phyloP scores from a whole-genome alignment of 2,329 filamentous ascomycete genomes.

The Colletotrichum sublineola region DNA sequence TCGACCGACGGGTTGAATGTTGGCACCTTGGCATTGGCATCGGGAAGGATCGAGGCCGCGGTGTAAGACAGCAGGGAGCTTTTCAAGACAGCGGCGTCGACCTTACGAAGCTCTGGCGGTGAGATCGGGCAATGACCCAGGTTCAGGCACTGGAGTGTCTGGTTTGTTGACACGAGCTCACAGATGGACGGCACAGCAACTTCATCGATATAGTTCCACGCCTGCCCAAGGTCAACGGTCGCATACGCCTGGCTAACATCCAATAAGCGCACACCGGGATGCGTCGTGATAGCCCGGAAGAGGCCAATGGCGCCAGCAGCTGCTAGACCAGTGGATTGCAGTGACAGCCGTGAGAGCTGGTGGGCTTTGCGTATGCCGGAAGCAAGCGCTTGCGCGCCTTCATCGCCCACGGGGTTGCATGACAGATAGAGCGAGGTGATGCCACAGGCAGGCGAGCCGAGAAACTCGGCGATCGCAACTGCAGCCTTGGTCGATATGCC shows the following conservation, averaged over 20 bases:
- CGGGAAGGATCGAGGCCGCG: constrained; percentile 54
- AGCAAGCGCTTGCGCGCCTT: constrained; percentile 50
- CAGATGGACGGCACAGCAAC: constrained; percentile 50
- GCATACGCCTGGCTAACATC: constrained; percentile 62
- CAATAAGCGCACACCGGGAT: constrained; percentile 54
- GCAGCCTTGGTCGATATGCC: constrained; percentile 51
- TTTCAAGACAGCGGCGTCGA: constrained; percentile 49
- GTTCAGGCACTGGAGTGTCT: constrained; percentile 57
- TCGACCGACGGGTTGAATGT: constrained; percentile 49
- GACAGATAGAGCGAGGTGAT: constrained; percentile 55
- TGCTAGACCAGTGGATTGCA: constrained; percentile 60
- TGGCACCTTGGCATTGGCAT: constrained; percentile 42
- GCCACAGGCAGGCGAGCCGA: constrained; percentile 50
- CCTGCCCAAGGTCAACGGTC: constrained; percentile 59
- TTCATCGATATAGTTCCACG: constrained; percentile 63
- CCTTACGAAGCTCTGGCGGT: constrained; percentile 45
- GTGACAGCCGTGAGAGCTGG: constrained; percentile 52
- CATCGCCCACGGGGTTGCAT: constrained; percentile 54
- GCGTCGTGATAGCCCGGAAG: constrained; percentile 52
- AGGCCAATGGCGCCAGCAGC: constrained; percentile 55
- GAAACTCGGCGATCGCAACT: constrained; percentile 50
- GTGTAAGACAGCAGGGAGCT: constrained; percentile 55
- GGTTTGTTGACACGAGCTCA: constrained; percentile 50
- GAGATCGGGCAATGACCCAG: constrained; percentile 55
- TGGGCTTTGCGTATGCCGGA: constrained; percentile 50